Evolutionary conservation across 352 stramenopile species (phyloP).

Genomic region (Pythium aristosporum): DNA sequence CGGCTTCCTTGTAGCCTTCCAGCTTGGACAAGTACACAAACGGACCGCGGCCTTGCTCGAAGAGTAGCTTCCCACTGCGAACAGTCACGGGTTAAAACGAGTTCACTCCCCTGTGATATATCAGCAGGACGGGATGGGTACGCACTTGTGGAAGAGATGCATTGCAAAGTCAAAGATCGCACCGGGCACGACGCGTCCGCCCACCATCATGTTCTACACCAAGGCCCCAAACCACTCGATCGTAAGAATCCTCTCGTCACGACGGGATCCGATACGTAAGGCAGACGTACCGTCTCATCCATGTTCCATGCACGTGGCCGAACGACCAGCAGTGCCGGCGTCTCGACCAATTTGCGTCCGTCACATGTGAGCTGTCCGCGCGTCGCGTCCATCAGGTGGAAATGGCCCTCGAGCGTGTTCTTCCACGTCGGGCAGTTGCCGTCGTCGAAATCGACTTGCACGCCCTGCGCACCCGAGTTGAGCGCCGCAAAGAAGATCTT

Average conservation of each 20-base stretch:
- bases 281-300: slow-evolving; percentile 81
- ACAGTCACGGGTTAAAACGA: no score
- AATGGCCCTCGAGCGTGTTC: slow-evolving; percentile 90
- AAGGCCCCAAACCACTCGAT: background rate
- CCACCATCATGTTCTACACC: slow-evolving; percentile 85
- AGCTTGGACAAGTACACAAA: slow-evolving; percentile 96
- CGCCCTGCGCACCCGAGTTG: slow-evolving; percentile 91
- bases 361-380: slow-evolving; percentile 45
- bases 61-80: slow-evolving; percentile 64
- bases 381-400: slow-evolving; percentile 92
- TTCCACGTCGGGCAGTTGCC: slow-evolving; percentile 89
- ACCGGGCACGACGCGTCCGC: slow-evolving; percentile 84
- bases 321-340: slow-evolving; percentile 88
- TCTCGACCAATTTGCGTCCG: slow-evolving; percentile 25
- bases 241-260: background rate
- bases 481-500: slow-evolving; percentile 93
- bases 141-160: slow-evolving; percentile 95
- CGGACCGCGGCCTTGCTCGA: slow-evolving; percentile 72
- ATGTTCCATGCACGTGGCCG: slow-evolving; percentile 94
- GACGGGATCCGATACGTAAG: no score
- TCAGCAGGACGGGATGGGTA: background rate
- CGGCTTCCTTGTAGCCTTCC: slow-evolving; percentile 91
- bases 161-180: slow-evolving; percentile 94
- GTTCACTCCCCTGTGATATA: background rate
- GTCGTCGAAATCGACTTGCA: slow-evolving; percentile 84